Base-by-base conservation (phyloP, 495 filamentous ascomycete species). In the Hypoxylon lenormandii region DNA sequence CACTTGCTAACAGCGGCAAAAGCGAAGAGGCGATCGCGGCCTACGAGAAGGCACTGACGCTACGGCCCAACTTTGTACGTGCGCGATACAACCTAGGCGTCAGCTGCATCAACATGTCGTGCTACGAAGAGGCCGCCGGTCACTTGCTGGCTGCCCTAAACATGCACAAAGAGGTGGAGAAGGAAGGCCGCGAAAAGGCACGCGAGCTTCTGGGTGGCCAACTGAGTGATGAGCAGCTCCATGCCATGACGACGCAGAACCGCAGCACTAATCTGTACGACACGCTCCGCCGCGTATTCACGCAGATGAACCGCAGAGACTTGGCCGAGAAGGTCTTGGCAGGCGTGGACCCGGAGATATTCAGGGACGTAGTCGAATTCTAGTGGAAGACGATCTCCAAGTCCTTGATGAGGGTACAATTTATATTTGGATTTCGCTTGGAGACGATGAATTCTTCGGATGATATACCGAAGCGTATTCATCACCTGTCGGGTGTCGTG, bases 1-100 rank as follows among this genome's bases (percentile, higher is more conserved):
- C 95, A 0, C 88, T 99, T 2, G 95, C 95, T 67, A 99, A 99
- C 82, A 91, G 88, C 15, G 94, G 93, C 51, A 91, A 92, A 62
- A 90, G 87, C 62, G 95, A 98, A 77, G 94, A 99, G 76, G 95
- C 95, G 28, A 97, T 98, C 70, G 90, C 93, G 59, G 95, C 95
- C 0, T 99, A 99, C 78, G 93, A 97, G 76, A 90, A 92, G 66
- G 95, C 95, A 0, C 83, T 98, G 10, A 89, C 86, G 54, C 87
- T 97, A 49, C 90, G 92, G 70, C 90, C 94, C 37, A 97, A 97
- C 82, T 98, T 98, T 72, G 96, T 98, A 19, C 90, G 95, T 36
- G 95, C 95, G 4, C 88, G 95, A 8, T 98, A 98, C 80, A 98
- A 98, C 79, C 87, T 98, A 6, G 95, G 95, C 38, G 95, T 98